phyloP scores from a whole-genome alignment of 805 yeast genomes.

The Pichia gijzeniarum region DNA sequence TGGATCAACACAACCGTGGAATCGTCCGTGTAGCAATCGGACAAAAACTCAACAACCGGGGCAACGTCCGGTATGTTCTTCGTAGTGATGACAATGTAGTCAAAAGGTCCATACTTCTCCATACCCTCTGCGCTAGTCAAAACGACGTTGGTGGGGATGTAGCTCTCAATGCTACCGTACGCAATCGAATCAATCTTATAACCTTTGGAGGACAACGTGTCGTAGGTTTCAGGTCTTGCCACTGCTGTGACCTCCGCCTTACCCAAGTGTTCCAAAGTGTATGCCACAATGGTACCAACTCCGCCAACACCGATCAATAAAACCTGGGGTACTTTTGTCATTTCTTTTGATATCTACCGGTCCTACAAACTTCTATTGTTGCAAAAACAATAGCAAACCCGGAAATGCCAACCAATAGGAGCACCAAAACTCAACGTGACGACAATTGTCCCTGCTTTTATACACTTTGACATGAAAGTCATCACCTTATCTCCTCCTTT shows the following conservation, averaged over 20 bases:
- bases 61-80: constrained; percentile 63
- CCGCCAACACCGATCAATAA: constrained; percentile 72
- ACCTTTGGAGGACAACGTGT: constrained; percentile 1
- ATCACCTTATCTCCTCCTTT: too few species aligned
- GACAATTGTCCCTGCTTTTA: too few species aligned
- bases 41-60: constrained; percentile 34
- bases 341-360: background rate
- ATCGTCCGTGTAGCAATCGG: constrained; percentile 28
- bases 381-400: too few species aligned
- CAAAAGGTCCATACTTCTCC: constrained; percentile 38
- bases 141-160: constrained; percentile 43
- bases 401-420: too few species aligned
- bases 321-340: constrained; percentile 6
- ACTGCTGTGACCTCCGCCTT: constrained; percentile 47
- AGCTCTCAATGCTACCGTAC: constrained; percentile 49
- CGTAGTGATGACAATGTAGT: constrained; percentile 33
- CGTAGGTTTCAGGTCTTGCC: constrained; percentile 42
- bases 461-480: too few species aligned
- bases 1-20: constrained; percentile 33
- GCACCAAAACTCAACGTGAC: too few species aligned
- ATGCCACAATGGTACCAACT: constrained; percentile 70
- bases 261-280: constrained; percentile 44
- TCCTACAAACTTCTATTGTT: too few species aligned
- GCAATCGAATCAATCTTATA: constrained; percentile 42
- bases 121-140: constrained; percentile 32